Percentiles rank a stretch among this genome's conserved stretches.
These are phyloP conservation scores for Persicaria maculosa DNA, from an alignment of 148 eudicot genomes.

Conservation along the genomic window DNA sequence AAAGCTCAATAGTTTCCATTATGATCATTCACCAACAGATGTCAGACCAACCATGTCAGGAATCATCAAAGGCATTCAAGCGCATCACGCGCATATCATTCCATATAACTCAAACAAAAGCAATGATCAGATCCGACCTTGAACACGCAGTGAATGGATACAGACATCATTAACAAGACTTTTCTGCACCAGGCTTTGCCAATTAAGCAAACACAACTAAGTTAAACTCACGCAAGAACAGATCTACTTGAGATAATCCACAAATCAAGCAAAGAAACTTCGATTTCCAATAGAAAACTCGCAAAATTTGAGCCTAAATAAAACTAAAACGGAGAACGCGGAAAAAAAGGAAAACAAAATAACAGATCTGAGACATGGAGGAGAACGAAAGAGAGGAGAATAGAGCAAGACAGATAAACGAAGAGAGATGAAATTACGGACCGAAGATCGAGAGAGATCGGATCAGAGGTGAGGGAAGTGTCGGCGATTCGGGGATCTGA, in stretches of 20 bases:
- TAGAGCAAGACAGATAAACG: background rate
- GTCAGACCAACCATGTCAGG: background rate
- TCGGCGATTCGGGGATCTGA: conserved; percentile 9
- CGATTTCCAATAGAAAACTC: background rate
- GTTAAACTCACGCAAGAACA: background rate
- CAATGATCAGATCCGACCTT: background rate
- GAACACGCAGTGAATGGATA: background rate
- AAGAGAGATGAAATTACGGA: background rate
- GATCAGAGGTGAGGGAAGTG: conserved; percentile 4
- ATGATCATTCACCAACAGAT: background rate
- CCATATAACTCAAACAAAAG: background rate
- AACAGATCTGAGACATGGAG: conserved; percentile 1
- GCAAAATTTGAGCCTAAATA: background rate
- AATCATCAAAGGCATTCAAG: conserved; percentile 7
- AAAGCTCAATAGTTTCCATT: background rate
- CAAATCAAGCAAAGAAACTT: conserved; percentile 6
- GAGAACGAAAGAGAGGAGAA: background rate
- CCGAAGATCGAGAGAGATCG: conserved; percentile 6
- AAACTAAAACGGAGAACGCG: conserved; percentile 6
- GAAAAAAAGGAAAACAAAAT: background rate
- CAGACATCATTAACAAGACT: background rate
- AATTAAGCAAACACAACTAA: background rate
- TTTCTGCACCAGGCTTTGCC: background rate
- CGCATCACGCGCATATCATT: background rate
- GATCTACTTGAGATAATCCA: background rate